Conservation (phyloP, 108 stramenopile species). For the Fragilariopsis cylindrus region DNA sequence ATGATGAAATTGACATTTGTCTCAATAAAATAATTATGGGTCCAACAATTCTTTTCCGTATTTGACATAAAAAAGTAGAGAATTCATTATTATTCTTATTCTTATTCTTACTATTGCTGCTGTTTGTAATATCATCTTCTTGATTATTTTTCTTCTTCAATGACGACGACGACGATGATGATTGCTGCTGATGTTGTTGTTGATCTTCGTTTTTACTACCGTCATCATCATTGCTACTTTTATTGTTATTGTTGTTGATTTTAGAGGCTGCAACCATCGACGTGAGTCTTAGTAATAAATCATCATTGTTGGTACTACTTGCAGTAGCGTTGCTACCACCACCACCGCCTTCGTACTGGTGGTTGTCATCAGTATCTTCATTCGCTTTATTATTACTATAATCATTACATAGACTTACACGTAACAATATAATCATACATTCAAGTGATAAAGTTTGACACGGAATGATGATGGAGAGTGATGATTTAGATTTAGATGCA, state of each 20-base stretch:
- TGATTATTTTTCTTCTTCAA: too few relatives aligned
- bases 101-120: background rate
- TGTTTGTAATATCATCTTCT: background rate
- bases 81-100: background rate
- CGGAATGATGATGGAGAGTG: too few relatives aligned
- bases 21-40: constrained; percentile 11
- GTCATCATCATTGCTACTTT: background rate
- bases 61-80: background rate
- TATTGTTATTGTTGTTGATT: background rate
- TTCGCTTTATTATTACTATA: background rate
- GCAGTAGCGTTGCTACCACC: background rate
- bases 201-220: too few relatives aligned
- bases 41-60: background rate
- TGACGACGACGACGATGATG: too few relatives aligned
- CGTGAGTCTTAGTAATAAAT: constrained; percentile 8
- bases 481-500: too few relatives aligned
- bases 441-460: constrained; percentile 9
- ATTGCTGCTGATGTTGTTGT: too few relatives aligned
- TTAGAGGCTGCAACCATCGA: background rate
- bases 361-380: background rate
- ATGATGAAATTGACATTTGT: constrained; percentile 1
- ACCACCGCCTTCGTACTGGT: background rate
- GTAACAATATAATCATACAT: background rate
- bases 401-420: background rate
- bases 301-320: background rate